Evolutionary conservation across 2,329 filamentous ascomycete species (phyloP).

Genomic region (Fusarium equiseti): DNA sequence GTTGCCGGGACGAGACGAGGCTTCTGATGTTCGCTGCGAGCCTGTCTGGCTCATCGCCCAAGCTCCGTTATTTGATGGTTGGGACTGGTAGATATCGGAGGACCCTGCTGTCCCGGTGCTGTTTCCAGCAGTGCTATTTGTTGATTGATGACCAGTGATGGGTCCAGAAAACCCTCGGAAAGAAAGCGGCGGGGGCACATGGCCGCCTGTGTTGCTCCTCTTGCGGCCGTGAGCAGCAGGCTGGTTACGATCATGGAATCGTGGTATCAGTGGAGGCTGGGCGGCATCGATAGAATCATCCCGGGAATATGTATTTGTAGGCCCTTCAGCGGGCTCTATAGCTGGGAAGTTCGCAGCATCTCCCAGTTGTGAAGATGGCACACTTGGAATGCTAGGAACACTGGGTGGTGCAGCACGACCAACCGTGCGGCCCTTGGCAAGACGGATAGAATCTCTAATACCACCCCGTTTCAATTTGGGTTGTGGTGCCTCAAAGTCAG

Average conservation of each 20-base stretch:
- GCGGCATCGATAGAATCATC: constrained; percentile 71
- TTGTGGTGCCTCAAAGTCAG: constrained; percentile 64
- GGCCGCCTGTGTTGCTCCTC: constrained; percentile 88
- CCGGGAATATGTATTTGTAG: constrained; percentile 55
- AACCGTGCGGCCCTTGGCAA: constrained; percentile 79
- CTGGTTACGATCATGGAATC: constrained; percentile 71
- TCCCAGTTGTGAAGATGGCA: constrained; percentile 53
- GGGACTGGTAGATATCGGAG: constrained; percentile 72
- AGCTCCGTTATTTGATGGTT: constrained; percentile 58
- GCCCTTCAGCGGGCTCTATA: constrained; percentile 56
- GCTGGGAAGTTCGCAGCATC: constrained; percentile 54
- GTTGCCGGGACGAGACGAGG: constrained; percentile 65
- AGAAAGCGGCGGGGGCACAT: constrained; percentile 75
- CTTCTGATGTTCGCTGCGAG: constrained; percentile 67
- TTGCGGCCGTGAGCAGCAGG: constrained; percentile 77
- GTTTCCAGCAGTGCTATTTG: constrained; percentile 69
- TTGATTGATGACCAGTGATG: constrained; percentile 58
- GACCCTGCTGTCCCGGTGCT: constrained; percentile 70
- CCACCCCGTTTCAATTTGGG: constrained; percentile 62
- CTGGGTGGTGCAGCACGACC: constrained; percentile 62
- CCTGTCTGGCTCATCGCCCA: constrained; percentile 60
- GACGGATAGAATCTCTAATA: constrained; percentile 89
- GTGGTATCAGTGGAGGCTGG: constrained; percentile 78
- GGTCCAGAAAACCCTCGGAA: constrained; percentile 83
- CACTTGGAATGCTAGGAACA: constrained; percentile 62